Evolutionary conservation across 768 basidiomycete species (phyloP).

Genomic region (Lactifluus rugatus): DNA sequence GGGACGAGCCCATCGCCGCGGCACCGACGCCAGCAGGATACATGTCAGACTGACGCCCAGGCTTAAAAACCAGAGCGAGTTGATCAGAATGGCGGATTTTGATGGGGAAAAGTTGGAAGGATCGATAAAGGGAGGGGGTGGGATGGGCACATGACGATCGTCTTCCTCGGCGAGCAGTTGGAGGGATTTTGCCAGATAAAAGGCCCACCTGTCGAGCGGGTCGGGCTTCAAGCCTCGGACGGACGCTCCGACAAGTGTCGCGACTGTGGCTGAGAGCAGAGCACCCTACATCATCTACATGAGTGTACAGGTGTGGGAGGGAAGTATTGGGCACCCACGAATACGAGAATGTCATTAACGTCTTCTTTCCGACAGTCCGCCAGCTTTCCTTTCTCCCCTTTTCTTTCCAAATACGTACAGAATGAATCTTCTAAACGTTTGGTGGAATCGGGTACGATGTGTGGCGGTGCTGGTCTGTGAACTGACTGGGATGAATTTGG

Average conservation of each 20-base stretch:
- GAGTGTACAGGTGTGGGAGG: neutral
- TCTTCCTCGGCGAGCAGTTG: neutral
- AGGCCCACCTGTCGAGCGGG: slow-evolving; percentile 6
- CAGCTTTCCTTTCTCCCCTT: neutral
- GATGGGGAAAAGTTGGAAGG: neutral
- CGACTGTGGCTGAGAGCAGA: slow-evolving; percentile 5
- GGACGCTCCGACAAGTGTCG: slow-evolving; percentile 5
- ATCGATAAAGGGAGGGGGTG: neutral
- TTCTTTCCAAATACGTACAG: neutral
- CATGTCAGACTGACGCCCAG: slow-evolving; percentile 4
- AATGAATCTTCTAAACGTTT: neutral
- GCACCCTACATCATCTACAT: neutral
- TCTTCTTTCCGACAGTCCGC: neutral
- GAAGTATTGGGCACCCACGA: neutral
- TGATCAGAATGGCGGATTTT: neutral
- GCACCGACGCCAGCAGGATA: slow-evolving; percentile 2
- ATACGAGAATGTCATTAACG: slow-evolving; percentile 1
- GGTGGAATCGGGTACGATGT: neutral
- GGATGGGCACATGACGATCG: neutral
- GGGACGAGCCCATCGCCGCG: neutral
- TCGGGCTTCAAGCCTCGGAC: slow-evolving; percentile 2
- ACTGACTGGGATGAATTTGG: neutral
- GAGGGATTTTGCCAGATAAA: slow-evolving; percentile 3
- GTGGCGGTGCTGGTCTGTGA: neutral
- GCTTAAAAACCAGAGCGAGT: slow-evolving; percentile 12